Evolutionary conservation across 768 basidiomycete species (phyloP).

Genomic region (Gloeopeniophorella convolvens): DNA sequence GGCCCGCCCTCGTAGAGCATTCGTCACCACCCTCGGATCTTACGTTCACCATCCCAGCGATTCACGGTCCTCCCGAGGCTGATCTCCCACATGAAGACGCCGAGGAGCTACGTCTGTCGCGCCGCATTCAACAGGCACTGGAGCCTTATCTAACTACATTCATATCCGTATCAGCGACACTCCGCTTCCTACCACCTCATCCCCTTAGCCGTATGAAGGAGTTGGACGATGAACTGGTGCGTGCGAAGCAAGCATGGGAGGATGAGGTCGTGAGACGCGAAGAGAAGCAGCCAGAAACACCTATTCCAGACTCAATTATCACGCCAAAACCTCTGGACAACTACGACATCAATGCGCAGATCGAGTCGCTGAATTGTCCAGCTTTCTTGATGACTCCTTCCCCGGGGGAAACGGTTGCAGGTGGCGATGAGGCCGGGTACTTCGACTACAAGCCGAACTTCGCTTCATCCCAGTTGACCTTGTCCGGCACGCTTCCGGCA

Average conservation of each 20-base stretch:
- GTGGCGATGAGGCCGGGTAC: conserved; percentile 30
- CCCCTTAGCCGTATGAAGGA: conserved; percentile 85
- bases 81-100: conserved; percentile 64
- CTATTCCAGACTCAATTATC: not conserved
- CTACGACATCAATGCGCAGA: conserved; percentile 60
- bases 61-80: not conserved
- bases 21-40: not conserved
- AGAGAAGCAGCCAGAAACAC: conserved; percentile 42
- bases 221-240: conserved; percentile 69
- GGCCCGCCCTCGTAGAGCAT: not conserved
- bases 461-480: conserved; percentile 26
- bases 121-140: conserved; percentile 75
- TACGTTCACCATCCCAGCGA: not conserved
- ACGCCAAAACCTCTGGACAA: conserved; percentile 21
- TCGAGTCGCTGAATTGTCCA: conserved; percentile 44
- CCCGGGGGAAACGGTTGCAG: conserved; percentile 24
- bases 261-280: conserved; percentile 78
- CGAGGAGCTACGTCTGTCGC: conserved; percentile 60
- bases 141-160: conserved; percentile 80
- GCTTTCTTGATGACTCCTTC: conserved; percentile 36
- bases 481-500: conserved; percentile 18
- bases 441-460: conserved; percentile 35
- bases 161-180: conserved; percentile 88
- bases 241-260: conserved; percentile 73
- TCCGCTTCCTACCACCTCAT: conserved; percentile 89